Percentiles rank a stretch among this genome's conserved stretches.
These are phyloP conservation scores for Scedosporium dehoogii DNA, from an alignment of 2,329 filamentous ascomycete species.

Conservation along the genomic window DNA sequence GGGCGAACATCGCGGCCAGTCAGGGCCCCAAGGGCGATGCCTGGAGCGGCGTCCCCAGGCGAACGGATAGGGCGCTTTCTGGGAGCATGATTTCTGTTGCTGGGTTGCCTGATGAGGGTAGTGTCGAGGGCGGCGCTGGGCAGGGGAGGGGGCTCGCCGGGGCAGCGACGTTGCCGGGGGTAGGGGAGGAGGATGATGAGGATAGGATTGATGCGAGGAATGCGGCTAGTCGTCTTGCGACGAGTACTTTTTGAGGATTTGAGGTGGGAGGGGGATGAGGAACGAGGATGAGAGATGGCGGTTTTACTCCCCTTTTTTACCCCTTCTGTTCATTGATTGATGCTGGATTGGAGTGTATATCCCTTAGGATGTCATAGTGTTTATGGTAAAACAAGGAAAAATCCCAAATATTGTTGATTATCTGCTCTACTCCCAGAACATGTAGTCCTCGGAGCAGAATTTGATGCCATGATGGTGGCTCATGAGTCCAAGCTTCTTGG, in stretches of 20 bases:
- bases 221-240: constrained; percentile 84
- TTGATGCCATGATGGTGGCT: background rate
- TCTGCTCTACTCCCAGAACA: no score
- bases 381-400: background rate
- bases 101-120: constrained; percentile 52
- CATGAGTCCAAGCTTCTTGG: background rate
- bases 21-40: constrained; percentile 97
- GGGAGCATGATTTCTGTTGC: constrained; percentile 59
- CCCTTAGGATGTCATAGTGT: background rate
- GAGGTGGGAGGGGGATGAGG: background rate
- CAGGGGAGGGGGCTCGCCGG: constrained; percentile 30
- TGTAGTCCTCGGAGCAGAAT: no score
- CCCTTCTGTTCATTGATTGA: background rate
- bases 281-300: background rate
- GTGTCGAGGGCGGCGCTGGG: constrained; percentile 32
- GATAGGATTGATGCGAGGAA: constrained; percentile 93
- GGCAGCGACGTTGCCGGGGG: constrained; percentile 42
- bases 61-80: constrained; percentile 67
- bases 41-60: constrained; percentile 87
- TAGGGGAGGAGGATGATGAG: constrained; percentile 77
- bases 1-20: constrained; percentile 70
- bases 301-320: background rate
- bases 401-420: background rate
- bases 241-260: constrained; percentile 69
- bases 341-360: background rate